These are phyloP conservation scores for Geotrichum klebahnii DNA, from an alignment of 1,139 yeast species.

Conservation along the genomic window DNA sequence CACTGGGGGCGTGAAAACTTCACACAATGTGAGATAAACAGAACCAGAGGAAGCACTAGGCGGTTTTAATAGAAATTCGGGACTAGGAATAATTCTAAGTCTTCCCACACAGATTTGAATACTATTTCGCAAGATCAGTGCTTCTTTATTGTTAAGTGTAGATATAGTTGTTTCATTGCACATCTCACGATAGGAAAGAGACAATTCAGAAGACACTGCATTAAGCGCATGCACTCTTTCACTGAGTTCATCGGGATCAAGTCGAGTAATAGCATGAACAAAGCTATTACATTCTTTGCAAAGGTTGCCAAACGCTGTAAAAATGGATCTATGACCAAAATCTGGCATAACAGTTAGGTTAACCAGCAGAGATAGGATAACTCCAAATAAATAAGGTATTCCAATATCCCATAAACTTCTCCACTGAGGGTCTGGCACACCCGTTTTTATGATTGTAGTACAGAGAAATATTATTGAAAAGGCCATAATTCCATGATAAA, in stretches of 20 bases:
- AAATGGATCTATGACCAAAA: slow-evolving; percentile 38
- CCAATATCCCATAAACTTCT: slow-evolving; percentile 43
- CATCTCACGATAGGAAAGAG: slow-evolving; percentile 46
- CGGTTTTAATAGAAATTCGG: slow-evolving; percentile 20
- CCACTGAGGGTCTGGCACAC: slow-evolving; percentile 35
- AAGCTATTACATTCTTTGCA: slow-evolving; percentile 25
- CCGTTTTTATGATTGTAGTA: slow-evolving; percentile 29
- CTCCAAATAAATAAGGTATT: slow-evolving; percentile 46
- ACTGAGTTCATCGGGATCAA: slow-evolving; percentile 29
- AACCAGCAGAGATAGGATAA: slow-evolving; percentile 40
- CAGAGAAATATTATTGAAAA: slow-evolving; percentile 43
- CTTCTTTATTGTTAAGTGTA: slow-evolving; percentile 36
- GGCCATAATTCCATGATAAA: slow-evolving; percentile 40
- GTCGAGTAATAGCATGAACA: slow-evolving; percentile 22
- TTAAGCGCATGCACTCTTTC: slow-evolving; percentile 33
- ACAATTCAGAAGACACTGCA: slow-evolving; percentile 36
- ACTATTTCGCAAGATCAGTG: slow-evolving; percentile 42
- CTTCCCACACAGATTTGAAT: slow-evolving; percentile 43
- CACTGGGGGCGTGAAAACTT: slow-evolving; percentile 19
- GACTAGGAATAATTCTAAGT: slow-evolving; percentile 43
- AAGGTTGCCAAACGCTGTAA: slow-evolving; percentile 24
- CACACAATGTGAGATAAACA: background rate
- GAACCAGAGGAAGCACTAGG: background rate
- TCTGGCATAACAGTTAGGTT: slow-evolving; percentile 43
- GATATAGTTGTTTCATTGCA: slow-evolving; percentile 44